Evolutionary conservation across 257 asterid species (phyloP), one percentile per base, ranked within the genome.

Genomic region (Solanum stenotomum): DNA sequence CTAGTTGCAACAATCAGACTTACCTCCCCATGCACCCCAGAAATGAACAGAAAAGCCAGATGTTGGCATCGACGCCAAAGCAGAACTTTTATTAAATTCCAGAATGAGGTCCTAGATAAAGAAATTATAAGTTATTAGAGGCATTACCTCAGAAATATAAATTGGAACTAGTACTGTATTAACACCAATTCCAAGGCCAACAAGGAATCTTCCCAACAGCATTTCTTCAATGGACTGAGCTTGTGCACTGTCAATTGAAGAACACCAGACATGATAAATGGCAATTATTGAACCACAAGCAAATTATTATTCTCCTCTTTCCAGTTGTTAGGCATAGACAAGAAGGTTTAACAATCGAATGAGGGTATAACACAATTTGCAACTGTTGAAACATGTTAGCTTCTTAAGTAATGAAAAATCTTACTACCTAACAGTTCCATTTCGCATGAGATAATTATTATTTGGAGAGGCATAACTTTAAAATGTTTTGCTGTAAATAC

Each of bases 161-260:
- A 96, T 91, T 83, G 99, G 98, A 91, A 96, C 98, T 74, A 96
- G 95, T 89, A 95, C 99, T 22, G 98, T 94, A 91, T 95, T 95
- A 89, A 94, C 99, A 88, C 99, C 99, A 89, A 96, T 93, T 35
- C 98, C 98, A 79, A 96, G 96, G 89, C 99, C 99, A 87, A 94
- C 98, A 38, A 95, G 94, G 89, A 96, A 95, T 88, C 98, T 94
- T 81, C 99, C 99, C 85, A 78, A 92, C 27, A 95, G 95, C 91
- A 96, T 93, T 88, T 93, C 97, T 49, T 95, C 90, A 91, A 95
- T 89, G 88, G 98, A 94, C 83, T 92, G 96, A 72, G 99, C 99
- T 91, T 94, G 98, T 90, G 98, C 99, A 90, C 99, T 96, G 97
- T 74, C 87, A 93, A 46, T 89, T 82, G 83, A 77, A 35, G 88